Conservation (phyloP, 2,329 filamentous ascomycete genomes). For the Stenocarpella maydis region DNA sequence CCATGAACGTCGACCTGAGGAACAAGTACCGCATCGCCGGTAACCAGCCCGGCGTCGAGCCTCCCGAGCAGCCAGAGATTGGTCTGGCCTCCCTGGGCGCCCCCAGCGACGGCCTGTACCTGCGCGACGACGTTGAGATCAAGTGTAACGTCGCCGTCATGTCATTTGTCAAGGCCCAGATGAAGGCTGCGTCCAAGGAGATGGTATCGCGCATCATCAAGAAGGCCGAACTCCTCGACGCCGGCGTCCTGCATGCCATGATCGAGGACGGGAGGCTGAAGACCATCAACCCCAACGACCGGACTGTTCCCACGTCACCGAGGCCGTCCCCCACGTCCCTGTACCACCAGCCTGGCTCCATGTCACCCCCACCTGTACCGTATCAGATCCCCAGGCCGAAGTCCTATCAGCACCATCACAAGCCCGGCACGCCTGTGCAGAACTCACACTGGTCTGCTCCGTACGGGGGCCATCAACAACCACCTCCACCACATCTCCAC, state of each 20-base stretch:
- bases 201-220: constrained; percentile 75
- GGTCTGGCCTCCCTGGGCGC: constrained; percentile 66
- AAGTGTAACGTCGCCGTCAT: constrained; percentile 73
- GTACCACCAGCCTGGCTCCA: constrained; percentile 22
- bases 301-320: constrained; percentile 44
- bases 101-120: constrained; percentile 70
- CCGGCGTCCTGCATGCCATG: constrained; percentile 72
- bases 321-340: constrained; percentile 6
- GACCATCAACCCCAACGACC: constrained; percentile 63
- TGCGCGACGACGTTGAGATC: constrained; percentile 76
- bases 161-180: constrained; percentile 71
- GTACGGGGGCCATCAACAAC: constrained; percentile 35
- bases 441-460: constrained; percentile 39
- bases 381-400: constrained; percentile 53
- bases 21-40: constrained; percentile 74
- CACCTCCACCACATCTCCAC: constrained; percentile 41
- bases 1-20: constrained; percentile 71
- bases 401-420: constrained; percentile 44
- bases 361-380: constrained; percentile 37
- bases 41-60: constrained; percentile 72
- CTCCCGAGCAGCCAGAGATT: constrained; percentile 68
- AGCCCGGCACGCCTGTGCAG: constrained; percentile 44
- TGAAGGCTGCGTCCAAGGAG: constrained; percentile 71
- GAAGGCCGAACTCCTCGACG: constrained; percentile 74
- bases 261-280: constrained; percentile 70